Evolutionary conservation across 2,329 filamentous ascomycete species (phyloP), one percentile per base, ranked within the genome.

Genomic region (Rosellinia necatrix): DNA sequence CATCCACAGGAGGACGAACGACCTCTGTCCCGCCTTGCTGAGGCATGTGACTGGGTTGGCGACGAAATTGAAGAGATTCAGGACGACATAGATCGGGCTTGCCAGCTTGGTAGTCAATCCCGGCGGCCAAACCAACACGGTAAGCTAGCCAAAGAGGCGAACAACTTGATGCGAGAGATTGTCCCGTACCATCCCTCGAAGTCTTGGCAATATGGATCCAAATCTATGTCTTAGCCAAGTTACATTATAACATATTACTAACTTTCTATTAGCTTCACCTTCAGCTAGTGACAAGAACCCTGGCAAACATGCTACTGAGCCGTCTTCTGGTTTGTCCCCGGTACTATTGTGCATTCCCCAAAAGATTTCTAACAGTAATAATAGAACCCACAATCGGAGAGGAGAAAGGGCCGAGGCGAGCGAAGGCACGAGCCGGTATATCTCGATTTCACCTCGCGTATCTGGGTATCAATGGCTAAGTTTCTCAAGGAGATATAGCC

Each of bases 21-120:
- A 30, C 46, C 53, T n/a, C 35, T 47, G 22, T 38, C 50, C 38
- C 53, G 42, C 7, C 38, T 30, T 7, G 27, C 30, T 17, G 49
- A 41, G 29, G 34, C 56, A 29, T 51, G 62, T 29, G 53, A 61
- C 13, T 64, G 60, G 63, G 51, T 8, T 35, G 59, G 55, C 9
- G 61, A 64, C 10, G 40, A 41, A 10, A 47, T 56, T 6, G 63
- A 62, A 22, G 32, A 13, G 7, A 25, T 53, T 6, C 24, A 54
- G n/a, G 61, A 64, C 27, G 56, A 57, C 1, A 38, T 62, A 4
- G 46, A 19, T 27, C 21, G 6, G 27, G 15, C 34, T 24, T 55
- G 47, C 24, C 49, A 34, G 10, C 35, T 52, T 1, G 30, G 34
- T 17, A 37, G 35, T 5, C 48, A 56, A 41, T 10, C 32, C 17